Evolutionary conservation across 495 filamentous ascomycete genomes (phyloP), one percentile per base, ranked within the genome.

Genomic region (Penicillium macrosclerotiorum): DNA sequence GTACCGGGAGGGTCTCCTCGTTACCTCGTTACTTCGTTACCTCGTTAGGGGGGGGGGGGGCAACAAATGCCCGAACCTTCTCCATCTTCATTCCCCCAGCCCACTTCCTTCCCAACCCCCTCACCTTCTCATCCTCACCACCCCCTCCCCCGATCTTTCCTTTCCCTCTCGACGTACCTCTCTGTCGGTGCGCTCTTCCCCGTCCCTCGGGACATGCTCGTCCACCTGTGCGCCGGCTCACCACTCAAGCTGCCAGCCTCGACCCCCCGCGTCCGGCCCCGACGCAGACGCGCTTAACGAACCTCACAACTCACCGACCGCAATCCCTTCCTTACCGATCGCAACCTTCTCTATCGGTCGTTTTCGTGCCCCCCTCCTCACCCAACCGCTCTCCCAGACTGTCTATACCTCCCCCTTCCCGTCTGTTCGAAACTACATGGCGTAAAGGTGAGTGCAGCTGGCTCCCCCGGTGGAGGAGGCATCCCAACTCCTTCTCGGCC

Each of bases 1-100:
- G n/a, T n/a, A n/a, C n/a, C n/a, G n/a, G n/a, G n/a, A n/a, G n/a
- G n/a, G n/a, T n/a, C n/a, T n/a, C n/a, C n/a, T n/a, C n/a, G n/a
- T n/a, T n/a, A n/a, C n/a, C n/a, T n/a, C n/a, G n/a, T n/a, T n/a
- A n/a, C n/a, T n/a, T n/a, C n/a, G n/a, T n/a, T n/a, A n/a, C n/a
- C n/a, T n/a, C n/a, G 27, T 34, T 27, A 42, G 45, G 37, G 16
- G 31, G 37, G 31, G 44, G 37, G 39, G 34, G 51, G 43, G 46
- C 41, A 55, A 49, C 45, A 51, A 53, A 47, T 54, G 52, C 43
- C 43, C 43, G 30, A 48, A 40, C 42, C 44, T 47, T 52, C 51
- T 54, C 51, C 55, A 59, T 56, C 49, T 49, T 37, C 55, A 48
- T 54, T 54, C 43, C 56, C 45, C 45, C 49, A 55, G 43, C 51